These are phyloP conservation scores for Fusarium buxicola DNA, from an alignment of 2,329 filamentous ascomycete species.

Conservation along the genomic window DNA sequence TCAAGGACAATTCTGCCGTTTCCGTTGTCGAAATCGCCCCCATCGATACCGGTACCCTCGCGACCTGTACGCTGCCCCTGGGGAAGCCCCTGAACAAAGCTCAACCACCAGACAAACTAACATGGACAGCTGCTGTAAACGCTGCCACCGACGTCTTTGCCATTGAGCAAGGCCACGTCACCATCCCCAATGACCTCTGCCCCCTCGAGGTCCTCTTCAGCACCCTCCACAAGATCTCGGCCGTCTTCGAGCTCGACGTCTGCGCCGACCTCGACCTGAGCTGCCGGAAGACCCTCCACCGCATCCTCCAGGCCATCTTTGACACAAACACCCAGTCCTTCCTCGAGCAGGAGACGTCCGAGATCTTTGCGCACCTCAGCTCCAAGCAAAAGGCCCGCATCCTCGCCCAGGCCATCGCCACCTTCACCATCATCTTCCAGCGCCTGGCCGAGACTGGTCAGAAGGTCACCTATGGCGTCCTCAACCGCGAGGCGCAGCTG, in stretches of 20 bases:
- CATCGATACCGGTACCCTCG: constrained; percentile 18
- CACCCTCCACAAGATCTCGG: constrained; percentile 39
- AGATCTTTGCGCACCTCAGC: constrained; percentile 42
- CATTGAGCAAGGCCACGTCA: constrained; percentile 41
- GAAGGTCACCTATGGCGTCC: constrained; percentile 40
- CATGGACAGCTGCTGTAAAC: constrained; percentile 36
- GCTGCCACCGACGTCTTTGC: constrained; percentile 39
- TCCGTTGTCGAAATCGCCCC: constrained; percentile 34
- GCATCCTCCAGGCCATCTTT: constrained; percentile 45
- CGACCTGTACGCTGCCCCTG: constrained; percentile 26
- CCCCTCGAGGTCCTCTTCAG: constrained; percentile 41
- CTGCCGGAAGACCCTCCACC: constrained; percentile 43
- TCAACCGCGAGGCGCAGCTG: constrained; percentile 45
- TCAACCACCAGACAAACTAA: constrained; percentile 23
- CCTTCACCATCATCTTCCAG: constrained; percentile 41
- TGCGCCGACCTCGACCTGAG: constrained; percentile 40
- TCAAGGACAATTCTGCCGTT: constrained; percentile 38
- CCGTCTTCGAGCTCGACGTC: constrained; percentile 41
- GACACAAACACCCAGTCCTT: constrained; percentile 43
- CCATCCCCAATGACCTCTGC: constrained; percentile 39
- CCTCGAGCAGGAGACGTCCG: constrained; percentile 44
- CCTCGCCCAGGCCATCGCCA: constrained; percentile 44
- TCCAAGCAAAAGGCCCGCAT: constrained; percentile 42
- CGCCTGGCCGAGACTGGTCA: constrained; percentile 40
- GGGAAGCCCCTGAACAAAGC: no score